phyloP scores from a whole-genome alignment of 169 alveolate species.

The Plasmodium billcollinsi region DNA sequence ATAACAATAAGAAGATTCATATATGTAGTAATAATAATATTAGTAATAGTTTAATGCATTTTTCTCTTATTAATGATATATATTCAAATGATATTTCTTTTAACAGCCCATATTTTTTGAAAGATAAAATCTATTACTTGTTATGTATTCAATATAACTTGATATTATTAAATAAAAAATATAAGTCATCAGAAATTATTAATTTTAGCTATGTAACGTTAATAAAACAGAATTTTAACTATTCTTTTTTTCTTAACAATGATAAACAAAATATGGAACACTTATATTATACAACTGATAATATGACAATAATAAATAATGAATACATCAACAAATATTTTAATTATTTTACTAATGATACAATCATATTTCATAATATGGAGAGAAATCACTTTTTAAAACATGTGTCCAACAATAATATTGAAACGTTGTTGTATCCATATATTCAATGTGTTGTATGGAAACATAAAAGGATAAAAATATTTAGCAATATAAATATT shows the following conservation, averaged over 20 bases:
- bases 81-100: conserved; percentile 19
- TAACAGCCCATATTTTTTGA: conserved; percentile 6
- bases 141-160: conserved; percentile 38
- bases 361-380: conserved; percentile 37
- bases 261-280: neutral
- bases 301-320: neutral
- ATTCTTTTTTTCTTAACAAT: conserved; percentile 30
- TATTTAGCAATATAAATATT: conserved; percentile 28
- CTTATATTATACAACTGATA: neutral
- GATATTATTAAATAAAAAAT: conserved; percentile 20
- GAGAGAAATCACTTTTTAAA: conserved; percentile 26
- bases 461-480: conserved; percentile 42
- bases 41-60: neutral
- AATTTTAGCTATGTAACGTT: conserved; percentile 16
- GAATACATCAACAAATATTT: conserved; percentile 15
- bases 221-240: conserved; percentile 19
- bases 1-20: neutral
- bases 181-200: conserved; percentile 2
- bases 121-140: conserved; percentile 17
- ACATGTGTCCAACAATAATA: neutral
- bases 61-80: conserved; percentile 10
- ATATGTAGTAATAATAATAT: neutral
- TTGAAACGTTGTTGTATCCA: conserved; percentile 14
- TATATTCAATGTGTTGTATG: conserved; percentile 35
- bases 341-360: conserved; percentile 38